Evolutionary conservation across 2,329 filamentous ascomycete species (phyloP).

Genomic region (Arthroderma sp.): DNA sequence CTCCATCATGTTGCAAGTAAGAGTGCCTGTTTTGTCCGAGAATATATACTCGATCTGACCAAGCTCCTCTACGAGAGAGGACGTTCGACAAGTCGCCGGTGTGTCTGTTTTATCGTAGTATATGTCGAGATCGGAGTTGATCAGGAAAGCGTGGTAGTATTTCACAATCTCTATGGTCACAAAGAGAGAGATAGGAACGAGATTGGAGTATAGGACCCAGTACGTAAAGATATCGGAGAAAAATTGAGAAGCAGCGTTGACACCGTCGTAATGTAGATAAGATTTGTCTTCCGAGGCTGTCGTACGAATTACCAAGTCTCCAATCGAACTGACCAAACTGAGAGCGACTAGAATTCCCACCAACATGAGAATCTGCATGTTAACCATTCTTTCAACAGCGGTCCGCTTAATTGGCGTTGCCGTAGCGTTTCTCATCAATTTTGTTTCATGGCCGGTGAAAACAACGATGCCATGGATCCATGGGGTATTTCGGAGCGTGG

Average conservation of each 20-base stretch:
- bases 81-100: slow-evolving; percentile 88
- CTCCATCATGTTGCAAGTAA: slow-evolving; percentile 99
- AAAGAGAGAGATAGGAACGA: slow-evolving; percentile 95
- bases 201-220: slow-evolving; percentile 92
- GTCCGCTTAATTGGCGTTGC: slow-evolving; percentile 96
- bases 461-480: slow-evolving; percentile 96
- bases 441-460: slow-evolving; percentile 95
- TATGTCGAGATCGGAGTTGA: slow-evolving; percentile 94
- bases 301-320: slow-evolving; percentile 69
- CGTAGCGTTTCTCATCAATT: slow-evolving; percentile 96
- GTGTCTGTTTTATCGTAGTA: slow-evolving; percentile 95
- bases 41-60: slow-evolving; percentile 99
- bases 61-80: slow-evolving; percentile 88
- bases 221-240: slow-evolving; percentile 93
- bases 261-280: slow-evolving; percentile 58
- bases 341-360: slow-evolving; percentile 71
- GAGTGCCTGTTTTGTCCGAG: slow-evolving; percentile 90
- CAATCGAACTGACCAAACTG: slow-evolving; percentile 80
- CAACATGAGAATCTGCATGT: slow-evolving; percentile 81
- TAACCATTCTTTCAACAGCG: slow-evolving; percentile 86
- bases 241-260: slow-evolving; percentile 65
- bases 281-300: slow-evolving; percentile 48
- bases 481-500: slow-evolving; percentile 86
- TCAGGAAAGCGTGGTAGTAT: slow-evolving; percentile 93
- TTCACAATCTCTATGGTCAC: slow-evolving; percentile 97